Conservation (phyloP, 1,284 basidiomycete genomes). For the Apiotrichum brassicae region DNA sequence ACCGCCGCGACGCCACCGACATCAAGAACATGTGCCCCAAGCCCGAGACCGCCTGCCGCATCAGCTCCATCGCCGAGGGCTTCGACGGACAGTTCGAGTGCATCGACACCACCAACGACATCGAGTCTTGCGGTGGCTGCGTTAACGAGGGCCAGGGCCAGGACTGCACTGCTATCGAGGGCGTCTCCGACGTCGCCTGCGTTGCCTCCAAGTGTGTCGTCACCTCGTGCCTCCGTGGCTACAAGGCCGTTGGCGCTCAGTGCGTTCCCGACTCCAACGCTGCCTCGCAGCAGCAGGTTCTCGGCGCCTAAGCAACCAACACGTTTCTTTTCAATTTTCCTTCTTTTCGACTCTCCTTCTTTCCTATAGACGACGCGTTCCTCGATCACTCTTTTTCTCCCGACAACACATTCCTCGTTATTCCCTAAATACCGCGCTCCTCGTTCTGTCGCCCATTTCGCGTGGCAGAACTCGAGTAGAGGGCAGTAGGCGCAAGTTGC, state of each 20-base stretch:
- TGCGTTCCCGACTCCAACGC: no score
- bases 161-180: constrained; percentile 60
- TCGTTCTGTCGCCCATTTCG: no score
- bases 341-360: no score
- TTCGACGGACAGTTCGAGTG: constrained; percentile 17
- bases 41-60: constrained; percentile 11
- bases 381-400: no score
- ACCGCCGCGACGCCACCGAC: constrained; percentile 1
- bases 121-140: constrained; percentile 59
- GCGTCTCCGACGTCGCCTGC: constrained; percentile 40
- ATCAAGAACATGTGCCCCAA: constrained; percentile 6
- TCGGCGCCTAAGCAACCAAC: no score
- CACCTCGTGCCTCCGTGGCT: constrained; percentile 14
- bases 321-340: no score
- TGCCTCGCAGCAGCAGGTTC: no score
- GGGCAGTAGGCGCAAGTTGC: no score
- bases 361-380: no score
- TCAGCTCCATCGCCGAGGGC: not conserved
- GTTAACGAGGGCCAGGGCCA: constrained; percentile 55
- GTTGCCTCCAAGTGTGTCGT: constrained; percentile 14
- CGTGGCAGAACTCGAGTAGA: no score
- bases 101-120: constrained; percentile 14
- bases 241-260: constrained; percentile 1
- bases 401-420: no score
- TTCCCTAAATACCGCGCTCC: no score